These are phyloP conservation scores for Fonsecaea pugnacius DNA, from an alignment of 2,329 filamentous ascomycete genomes.

Conservation along the genomic window DNA sequence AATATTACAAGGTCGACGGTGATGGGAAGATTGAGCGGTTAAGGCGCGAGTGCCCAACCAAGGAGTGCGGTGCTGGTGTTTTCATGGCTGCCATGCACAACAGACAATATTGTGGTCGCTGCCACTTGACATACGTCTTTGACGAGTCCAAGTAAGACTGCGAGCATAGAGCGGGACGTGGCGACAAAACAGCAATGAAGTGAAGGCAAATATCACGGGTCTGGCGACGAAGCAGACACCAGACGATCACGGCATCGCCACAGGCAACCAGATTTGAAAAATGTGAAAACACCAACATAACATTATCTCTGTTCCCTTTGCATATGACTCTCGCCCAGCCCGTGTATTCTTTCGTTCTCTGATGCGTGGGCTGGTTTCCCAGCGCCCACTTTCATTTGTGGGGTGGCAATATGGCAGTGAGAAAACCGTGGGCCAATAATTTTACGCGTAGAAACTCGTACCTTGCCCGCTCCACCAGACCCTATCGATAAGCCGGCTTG, in stretches of 20 bases:
- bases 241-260: background rate
- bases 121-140: conserved; percentile 44
- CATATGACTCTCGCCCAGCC: background rate
- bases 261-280: background rate
- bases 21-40: conserved; percentile 99
- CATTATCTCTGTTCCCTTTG: background rate
- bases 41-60: conserved; percentile 92
- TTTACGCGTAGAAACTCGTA: background rate
- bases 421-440: background rate
- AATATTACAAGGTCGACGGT: conserved; percentile 99
- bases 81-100: conserved; percentile 99
- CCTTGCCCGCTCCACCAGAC: background rate
- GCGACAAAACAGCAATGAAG: background rate
- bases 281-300: background rate
- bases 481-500: background rate
- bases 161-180: background rate
- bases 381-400: background rate
- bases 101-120: conserved; percentile 90
- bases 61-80: conserved; percentile 98
- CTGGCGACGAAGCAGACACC: conserved; percentile 8
- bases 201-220: background rate
- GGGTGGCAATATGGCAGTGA: background rate
- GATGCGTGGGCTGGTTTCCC: background rate
- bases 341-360: background rate
- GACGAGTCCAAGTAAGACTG: conserved; percentile 37